Evolutionary conservation across 1,284 basidiomycete genomes (phyloP).

Genomic region (Moesziomyces sp.): DNA sequence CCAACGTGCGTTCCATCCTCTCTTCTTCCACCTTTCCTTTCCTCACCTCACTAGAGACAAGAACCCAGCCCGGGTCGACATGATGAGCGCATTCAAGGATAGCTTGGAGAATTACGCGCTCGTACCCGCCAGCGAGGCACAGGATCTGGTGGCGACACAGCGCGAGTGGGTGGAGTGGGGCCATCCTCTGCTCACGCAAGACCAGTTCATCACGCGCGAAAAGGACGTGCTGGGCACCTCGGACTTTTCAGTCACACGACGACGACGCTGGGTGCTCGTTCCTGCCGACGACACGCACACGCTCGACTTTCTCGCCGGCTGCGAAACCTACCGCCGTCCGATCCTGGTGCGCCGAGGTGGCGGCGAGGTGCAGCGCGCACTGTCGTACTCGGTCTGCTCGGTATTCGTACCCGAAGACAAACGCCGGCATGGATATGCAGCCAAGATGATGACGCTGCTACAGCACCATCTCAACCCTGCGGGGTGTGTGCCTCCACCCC

Average conservation of each 20-base stretch:
- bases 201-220: slow-evolving; percentile 37
- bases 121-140: slow-evolving; percentile 21
- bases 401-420: slow-evolving; percentile 72
- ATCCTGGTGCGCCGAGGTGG: slow-evolving; percentile 19
- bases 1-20: too few species aligned
- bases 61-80: background rate
- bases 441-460: slow-evolving; percentile 73
- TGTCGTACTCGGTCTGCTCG: slow-evolving; percentile 32
- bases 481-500: background rate
- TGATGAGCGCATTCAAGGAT: too few species aligned
- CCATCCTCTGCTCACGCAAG: slow-evolving; percentile 18
- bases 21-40: too few species aligned
- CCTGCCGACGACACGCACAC: slow-evolving; percentile 30
- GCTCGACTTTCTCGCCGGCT: slow-evolving; percentile 24
- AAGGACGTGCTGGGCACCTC: slow-evolving; percentile 12
- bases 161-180: slow-evolving; percentile 45
- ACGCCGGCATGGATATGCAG: slow-evolving; percentile 72
- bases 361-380: slow-evolving; percentile 16
- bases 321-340: slow-evolving; percentile 41
- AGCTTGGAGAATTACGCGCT: slow-evolving; percentile 17
- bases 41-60: background rate
- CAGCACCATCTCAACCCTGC: slow-evolving; percentile 70
- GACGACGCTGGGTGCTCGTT: slow-evolving; percentile 38
- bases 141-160: slow-evolving; percentile 36
- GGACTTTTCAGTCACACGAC: slow-evolving; percentile 19